Evolutionary conservation across 2,329 filamentous ascomycete genomes (phyloP).

Genomic region (Drechslerella dactyloides): DNA sequence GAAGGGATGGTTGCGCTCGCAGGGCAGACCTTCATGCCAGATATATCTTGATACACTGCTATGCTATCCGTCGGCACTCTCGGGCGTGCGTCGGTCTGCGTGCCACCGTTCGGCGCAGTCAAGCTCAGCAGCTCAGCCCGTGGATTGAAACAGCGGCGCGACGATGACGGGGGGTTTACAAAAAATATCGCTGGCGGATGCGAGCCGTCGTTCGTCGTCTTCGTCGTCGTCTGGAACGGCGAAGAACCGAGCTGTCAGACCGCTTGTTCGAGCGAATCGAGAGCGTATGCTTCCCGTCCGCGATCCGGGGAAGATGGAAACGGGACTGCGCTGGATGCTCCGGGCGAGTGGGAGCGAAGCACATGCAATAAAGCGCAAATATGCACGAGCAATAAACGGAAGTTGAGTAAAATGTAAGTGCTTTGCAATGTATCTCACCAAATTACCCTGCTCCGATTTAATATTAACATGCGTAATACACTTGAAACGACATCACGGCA

Average conservation of each 20-base stretch:
- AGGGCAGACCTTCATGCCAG: too few species aligned
- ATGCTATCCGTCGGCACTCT: neutral
- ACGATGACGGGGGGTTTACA: too few species aligned
- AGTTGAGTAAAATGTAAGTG: too few species aligned
- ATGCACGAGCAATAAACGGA: slow-evolving; percentile 1
- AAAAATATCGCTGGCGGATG: neutral
- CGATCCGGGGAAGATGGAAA: neutral
- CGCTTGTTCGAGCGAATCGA: neutral
- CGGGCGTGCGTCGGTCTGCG: neutral
- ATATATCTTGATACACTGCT: too few species aligned
- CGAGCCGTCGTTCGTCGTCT: too few species aligned
- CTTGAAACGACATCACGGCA: slow-evolving; percentile 7
- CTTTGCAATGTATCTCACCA: too few species aligned
- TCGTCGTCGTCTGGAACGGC: neutral
- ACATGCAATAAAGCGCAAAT: neutral
- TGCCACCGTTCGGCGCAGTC: slow-evolving; percentile 2
- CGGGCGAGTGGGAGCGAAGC: neutral
- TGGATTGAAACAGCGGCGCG: slow-evolving; percentile 7
- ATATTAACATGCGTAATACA: slow-evolving; percentile 5
- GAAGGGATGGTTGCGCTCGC: neutral
- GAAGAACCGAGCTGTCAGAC: neutral
- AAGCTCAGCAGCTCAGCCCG: slow-evolving; percentile 6
- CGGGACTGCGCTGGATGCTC: neutral
- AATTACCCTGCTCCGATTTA: neutral
- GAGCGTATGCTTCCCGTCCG: neutral